phyloP scores from a whole-genome alignment of 2,329 filamentous ascomycete species.

The Corinectria fuckeliana region DNA sequence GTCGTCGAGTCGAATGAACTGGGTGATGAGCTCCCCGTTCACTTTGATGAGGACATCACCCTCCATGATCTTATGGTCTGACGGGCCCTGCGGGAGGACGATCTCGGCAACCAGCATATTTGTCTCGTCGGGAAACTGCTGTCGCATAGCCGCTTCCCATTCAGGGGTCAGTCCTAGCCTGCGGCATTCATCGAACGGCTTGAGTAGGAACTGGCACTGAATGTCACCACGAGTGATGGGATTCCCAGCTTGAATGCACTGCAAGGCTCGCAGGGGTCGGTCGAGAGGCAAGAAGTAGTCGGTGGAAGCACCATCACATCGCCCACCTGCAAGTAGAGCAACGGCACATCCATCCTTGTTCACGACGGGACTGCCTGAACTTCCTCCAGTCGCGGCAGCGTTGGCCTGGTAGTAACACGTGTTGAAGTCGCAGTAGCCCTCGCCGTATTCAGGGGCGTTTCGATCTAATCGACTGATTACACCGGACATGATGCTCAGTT shows the following conservation, averaged over 20 bases:
- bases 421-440: slow-evolving; percentile 98
- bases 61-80: slow-evolving; percentile 85
- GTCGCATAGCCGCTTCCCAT: slow-evolving; percentile 85
- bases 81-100: slow-evolving; percentile 88
- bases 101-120: slow-evolving; percentile 98
- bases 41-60: slow-evolving; percentile 93
- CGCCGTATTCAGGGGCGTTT: slow-evolving; percentile 96
- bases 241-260: slow-evolving; percentile 79
- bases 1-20: slow-evolving; percentile 90
- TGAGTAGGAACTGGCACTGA: slow-evolving; percentile 95
- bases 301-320: slow-evolving; percentile 92
- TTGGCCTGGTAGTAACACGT: slow-evolving; percentile 97
- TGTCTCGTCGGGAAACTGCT: slow-evolving; percentile 87
- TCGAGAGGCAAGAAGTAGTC: slow-evolving; percentile 97
- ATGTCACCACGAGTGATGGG: slow-evolving; percentile 92
- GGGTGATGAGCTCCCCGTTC: slow-evolving; percentile 89
- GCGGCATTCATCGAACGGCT: slow-evolving; percentile 96
- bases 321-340: slow-evolving; percentile 90
- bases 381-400: slow-evolving; percentile 93
- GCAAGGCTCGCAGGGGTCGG: slow-evolving; percentile 83
- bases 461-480: slow-evolving; percentile 95
- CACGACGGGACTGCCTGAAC: slow-evolving; percentile 97
- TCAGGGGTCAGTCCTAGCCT: slow-evolving; percentile 82
- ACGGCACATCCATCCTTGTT: slow-evolving; percentile 93
- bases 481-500: slow-evolving; percentile 95